phyloP scores from a whole-genome alignment of 1,284 basidiomycete species.

The Boletus semigastroideus region DNA sequence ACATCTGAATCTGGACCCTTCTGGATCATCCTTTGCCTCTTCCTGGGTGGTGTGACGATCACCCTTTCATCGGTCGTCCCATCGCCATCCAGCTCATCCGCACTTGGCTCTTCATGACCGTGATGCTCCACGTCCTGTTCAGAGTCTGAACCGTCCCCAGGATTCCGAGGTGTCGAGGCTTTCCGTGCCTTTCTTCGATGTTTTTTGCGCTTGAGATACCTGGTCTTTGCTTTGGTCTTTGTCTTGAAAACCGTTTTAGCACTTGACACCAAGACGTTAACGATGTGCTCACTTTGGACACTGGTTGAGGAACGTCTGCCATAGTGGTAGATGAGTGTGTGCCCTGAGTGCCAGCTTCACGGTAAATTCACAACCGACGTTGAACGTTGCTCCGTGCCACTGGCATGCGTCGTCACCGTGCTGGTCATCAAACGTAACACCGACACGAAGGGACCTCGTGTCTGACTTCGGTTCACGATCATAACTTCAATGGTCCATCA shows the following conservation, averaged over 20 bases:
- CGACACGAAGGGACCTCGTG: neutral
- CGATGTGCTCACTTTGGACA: slow-evolving; percentile 23
- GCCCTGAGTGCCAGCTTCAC: too few species aligned
- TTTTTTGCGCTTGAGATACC: slow-evolving; percentile 33
- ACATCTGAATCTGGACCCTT: neutral
- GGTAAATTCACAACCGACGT: too few species aligned
- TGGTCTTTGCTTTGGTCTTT: slow-evolving; percentile 32
- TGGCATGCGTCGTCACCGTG: too few species aligned
- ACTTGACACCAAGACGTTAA: neutral
- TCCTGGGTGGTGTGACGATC: slow-evolving; percentile 8
- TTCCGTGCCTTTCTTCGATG: slow-evolving; percentile 28
- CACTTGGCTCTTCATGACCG: neutral
- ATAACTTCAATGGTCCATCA: neutral
- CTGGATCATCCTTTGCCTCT: slow-evolving; percentile 18
- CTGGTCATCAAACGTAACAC: neutral
- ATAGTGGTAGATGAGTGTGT: too few species aligned
- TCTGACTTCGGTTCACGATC: slow-evolving; percentile 4
- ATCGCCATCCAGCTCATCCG: neutral
- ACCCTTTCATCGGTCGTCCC: neutral
- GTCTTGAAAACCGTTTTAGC: slow-evolving; percentile 2
- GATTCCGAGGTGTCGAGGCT: slow-evolving; percentile 19
- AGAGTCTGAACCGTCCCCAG: slow-evolving; percentile 5
- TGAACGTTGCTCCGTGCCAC: too few species aligned
- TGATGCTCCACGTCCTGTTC: slow-evolving; percentile 13
- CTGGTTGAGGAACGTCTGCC: slow-evolving; percentile 11